Percentiles rank a stretch among this genome's conserved stretches.
phyloP scores from a whole-genome alignment of 306 rosid genomes.

The Quercus gilva region DNA sequence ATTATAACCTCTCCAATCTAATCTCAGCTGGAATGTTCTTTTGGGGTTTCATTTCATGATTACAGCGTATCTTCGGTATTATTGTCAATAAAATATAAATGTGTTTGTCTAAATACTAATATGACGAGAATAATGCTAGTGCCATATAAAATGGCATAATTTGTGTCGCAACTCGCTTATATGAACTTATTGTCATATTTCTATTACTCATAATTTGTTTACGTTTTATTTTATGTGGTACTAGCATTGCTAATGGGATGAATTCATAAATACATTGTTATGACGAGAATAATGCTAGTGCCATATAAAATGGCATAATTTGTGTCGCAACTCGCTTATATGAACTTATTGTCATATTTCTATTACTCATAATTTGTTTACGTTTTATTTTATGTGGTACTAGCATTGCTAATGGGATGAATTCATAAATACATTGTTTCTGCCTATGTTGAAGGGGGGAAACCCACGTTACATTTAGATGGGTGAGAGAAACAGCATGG shows the following conservation, averaged over 20 bases:
- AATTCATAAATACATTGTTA: too few relatives aligned
- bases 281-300: too few relatives aligned
- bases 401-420: background rate
- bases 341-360: fast-evolving
- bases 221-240: fast-evolving
- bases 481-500: background rate
- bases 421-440: background rate
- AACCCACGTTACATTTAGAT: background rate
- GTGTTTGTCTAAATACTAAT: background rate
- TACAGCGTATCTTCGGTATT: background rate
- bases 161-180: fast-evolving
- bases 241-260: background rate
- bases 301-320: too few relatives aligned
- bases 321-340: fast-evolving
- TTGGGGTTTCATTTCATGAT: background rate
- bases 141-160: too few relatives aligned
- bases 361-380: fast-evolving
- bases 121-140: too few relatives aligned
- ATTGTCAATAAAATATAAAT: background rate
- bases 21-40: conserved; percentile 55
- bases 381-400: fast-evolving
- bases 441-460: background rate
- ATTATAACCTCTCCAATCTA: conserved; percentile 12
- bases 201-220: fast-evolving
- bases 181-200: too few relatives aligned